A percentile compares a stretch with the other conserved stretches of the same genome.
phyloP scores from a whole-genome alignment of 106 monocot genomes.

The Posidonia australis region DNA sequence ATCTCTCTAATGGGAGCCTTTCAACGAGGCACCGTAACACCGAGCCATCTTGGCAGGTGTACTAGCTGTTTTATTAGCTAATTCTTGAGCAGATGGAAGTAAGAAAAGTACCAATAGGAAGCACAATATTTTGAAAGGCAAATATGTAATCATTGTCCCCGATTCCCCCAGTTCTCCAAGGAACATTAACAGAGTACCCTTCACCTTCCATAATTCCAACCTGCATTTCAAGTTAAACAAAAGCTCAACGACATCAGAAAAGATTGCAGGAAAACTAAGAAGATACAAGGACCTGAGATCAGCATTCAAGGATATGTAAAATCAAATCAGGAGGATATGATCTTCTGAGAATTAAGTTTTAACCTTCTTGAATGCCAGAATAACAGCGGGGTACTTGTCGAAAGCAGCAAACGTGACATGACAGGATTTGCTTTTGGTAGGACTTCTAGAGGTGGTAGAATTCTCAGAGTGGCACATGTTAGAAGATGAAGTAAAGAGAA shows the following conservation, averaged over 20 bases:
- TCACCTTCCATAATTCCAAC: constrained; percentile 62
- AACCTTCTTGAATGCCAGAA: too few relatives aligned
- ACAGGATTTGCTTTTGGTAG: too few relatives aligned
- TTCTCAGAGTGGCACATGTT: too few relatives aligned
- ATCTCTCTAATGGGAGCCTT: too few relatives aligned
- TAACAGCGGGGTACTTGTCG: too few relatives aligned
- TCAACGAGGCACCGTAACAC: too few relatives aligned
- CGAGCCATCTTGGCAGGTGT: not conserved
- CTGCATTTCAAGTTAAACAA: constrained; percentile 19
- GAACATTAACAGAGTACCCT: constrained; percentile 92
- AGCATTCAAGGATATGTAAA: not conserved
- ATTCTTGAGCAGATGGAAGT: not conserved
- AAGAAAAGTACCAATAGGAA: constrained; percentile 65
- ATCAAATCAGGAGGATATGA: too few relatives aligned
- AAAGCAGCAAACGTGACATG: too few relatives aligned
- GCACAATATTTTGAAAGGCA: constrained; percentile 78
- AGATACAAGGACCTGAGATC: not conserved
- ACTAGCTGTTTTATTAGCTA: not conserved
- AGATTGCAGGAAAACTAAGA: not conserved
- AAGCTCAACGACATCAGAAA: not conserved
- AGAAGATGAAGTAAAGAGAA: too few relatives aligned
- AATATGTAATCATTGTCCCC: constrained; percentile 95
- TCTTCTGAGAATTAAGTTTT: too few relatives aligned
- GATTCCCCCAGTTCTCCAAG: constrained; percentile 88
- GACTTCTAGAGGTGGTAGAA: too few relatives aligned